Conservation (phyloP, 1,139 yeast genomes). For the Candida sanyaensis region DNA sequence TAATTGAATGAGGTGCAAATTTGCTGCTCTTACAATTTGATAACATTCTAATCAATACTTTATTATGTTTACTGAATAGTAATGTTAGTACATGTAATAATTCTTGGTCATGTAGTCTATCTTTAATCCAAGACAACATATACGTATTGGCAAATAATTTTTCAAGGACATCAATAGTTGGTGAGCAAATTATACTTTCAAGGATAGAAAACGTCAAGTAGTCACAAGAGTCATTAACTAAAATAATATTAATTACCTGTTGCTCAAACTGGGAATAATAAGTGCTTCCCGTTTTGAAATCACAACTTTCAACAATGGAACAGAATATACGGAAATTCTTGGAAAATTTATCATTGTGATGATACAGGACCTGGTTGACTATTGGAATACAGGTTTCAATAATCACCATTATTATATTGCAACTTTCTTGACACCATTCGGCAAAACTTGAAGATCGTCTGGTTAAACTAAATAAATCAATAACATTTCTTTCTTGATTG, state of each 20-base stretch:
- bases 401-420: constrained; percentile 3
- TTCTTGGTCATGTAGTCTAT: neutral
- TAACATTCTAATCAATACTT: constrained; percentile 4
- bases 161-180: neutral
- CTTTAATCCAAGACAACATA: constrained; percentile 3
- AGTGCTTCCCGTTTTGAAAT: constrained; percentile 4
- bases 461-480: constrained; percentile 10
- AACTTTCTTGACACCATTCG: constrained; percentile 8
- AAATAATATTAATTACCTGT: constrained; percentile 11
- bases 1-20: constrained; percentile 1
- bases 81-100: constrained; percentile 3
- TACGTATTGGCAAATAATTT: constrained; percentile 6
- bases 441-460: constrained; percentile 7
- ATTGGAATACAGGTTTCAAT: constrained; percentile 2
- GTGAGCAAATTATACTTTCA: constrained; percentile 1
- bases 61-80: constrained; percentile 9
- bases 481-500: constrained; percentile 5
- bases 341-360: constrained; percentile 5
- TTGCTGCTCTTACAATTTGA: neutral
- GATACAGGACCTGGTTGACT: neutral
- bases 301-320: constrained; percentile 6
- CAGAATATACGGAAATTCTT: constrained; percentile 6
- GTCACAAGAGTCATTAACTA: constrained; percentile 6
- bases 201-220: constrained; percentile 7
- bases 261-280: constrained; percentile 11